phyloP scores from a whole-genome alignment of 2,329 filamentous ascomycete genomes.

The Fusarium bactridioides region DNA sequence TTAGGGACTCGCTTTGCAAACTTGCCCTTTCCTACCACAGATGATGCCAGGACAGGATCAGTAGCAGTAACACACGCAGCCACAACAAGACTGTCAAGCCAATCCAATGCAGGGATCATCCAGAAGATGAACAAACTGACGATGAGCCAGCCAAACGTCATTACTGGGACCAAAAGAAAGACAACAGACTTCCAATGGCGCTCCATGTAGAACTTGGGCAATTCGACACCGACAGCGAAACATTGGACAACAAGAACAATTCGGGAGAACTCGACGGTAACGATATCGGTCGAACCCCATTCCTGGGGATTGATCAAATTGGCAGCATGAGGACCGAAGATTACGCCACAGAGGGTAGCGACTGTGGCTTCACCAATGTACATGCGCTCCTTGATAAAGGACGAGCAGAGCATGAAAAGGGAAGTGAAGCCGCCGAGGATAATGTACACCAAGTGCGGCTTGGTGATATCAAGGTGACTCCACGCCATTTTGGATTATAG shows the following conservation, averaged over 20 bases:
- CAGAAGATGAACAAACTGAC: slow-evolving; percentile 96
- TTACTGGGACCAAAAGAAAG: slow-evolving; percentile 89
- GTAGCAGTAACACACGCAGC: slow-evolving; percentile 97
- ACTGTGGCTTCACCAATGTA: slow-evolving; percentile 99
- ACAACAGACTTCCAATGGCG: slow-evolving; percentile 94
- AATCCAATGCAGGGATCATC: slow-evolving; percentile 79
- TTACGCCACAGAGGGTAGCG: slow-evolving; percentile 85
- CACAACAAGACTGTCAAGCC: slow-evolving; percentile 87
- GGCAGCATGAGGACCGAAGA: slow-evolving; percentile 86
- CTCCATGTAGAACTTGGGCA: slow-evolving; percentile 97
- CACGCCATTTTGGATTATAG: slow-evolving; percentile 67
- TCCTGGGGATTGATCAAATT: slow-evolving; percentile 77
- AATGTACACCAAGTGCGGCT: slow-evolving; percentile 97
- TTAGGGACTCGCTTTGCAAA: slow-evolving; percentile 98
- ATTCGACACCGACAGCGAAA: slow-evolving; percentile 88
- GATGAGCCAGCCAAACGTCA: slow-evolving; percentile 95
- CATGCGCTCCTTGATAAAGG: slow-evolving; percentile 96
- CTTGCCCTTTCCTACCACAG: slow-evolving; percentile 98
- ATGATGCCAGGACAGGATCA: slow-evolving; percentile 95
- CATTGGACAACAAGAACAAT: slow-evolving; percentile 92
- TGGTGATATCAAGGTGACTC: slow-evolving; percentile 85
- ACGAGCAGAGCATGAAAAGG: slow-evolving; percentile 97
- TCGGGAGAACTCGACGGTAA: slow-evolving; percentile 88
- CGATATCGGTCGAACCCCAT: slow-evolving; percentile 86
- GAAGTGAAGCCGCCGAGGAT: slow-evolving; percentile 97